These are phyloP conservation scores for Evansstolkia leycettana DNA, from an alignment of 495 filamentous ascomycete species.

Conservation along the genomic window DNA sequence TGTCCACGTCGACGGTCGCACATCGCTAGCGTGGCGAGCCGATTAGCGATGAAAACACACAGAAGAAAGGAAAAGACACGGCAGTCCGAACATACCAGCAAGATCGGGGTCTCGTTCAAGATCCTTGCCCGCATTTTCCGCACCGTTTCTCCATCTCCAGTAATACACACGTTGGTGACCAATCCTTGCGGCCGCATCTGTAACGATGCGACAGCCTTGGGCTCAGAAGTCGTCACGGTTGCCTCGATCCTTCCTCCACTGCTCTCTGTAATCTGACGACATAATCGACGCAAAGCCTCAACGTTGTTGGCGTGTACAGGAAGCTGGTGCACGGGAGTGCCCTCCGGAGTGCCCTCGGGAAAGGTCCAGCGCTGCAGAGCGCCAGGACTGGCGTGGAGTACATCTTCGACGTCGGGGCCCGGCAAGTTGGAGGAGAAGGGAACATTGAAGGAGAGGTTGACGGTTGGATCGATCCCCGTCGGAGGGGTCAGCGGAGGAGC, in stretches of 20 bases:
- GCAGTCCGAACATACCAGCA: conserved; percentile 51
- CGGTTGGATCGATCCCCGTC: conserved; percentile 51
- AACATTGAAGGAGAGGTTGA: conserved; percentile 83
- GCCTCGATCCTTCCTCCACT: conserved; percentile 64
- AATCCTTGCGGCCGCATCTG: conserved; percentile 58
- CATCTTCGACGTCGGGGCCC: conserved; percentile 83
- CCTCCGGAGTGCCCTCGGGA: conserved; percentile 71
- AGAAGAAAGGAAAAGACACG: conserved; percentile 10
- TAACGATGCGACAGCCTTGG: conserved; percentile 56
- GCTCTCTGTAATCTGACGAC: conserved; percentile 62
- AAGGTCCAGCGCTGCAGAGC: conserved; percentile 85
- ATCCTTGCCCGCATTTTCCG: conserved; percentile 75
- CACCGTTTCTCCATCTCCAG: conserved; percentile 70
- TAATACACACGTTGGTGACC: conserved; percentile 83
- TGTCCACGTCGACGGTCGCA: conserved; percentile 84
- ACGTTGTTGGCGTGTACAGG: conserved; percentile 83
- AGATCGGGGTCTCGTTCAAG: conserved; percentile 74
- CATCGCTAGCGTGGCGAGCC: conserved; percentile 50
- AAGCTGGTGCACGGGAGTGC: conserved; percentile 69
- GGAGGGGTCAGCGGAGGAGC: conserved; percentile 53
- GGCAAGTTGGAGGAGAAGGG: conserved; percentile 85
- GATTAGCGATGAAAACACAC: conserved; percentile 13
- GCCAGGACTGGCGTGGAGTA: conserved; percentile 73
- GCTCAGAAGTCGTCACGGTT: conserved; percentile 67
- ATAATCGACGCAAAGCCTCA: conserved; percentile 59